Evolutionary conservation across 208 protist genomes (phyloP).

Genomic region (Leishmania guyanensis): DNA sequence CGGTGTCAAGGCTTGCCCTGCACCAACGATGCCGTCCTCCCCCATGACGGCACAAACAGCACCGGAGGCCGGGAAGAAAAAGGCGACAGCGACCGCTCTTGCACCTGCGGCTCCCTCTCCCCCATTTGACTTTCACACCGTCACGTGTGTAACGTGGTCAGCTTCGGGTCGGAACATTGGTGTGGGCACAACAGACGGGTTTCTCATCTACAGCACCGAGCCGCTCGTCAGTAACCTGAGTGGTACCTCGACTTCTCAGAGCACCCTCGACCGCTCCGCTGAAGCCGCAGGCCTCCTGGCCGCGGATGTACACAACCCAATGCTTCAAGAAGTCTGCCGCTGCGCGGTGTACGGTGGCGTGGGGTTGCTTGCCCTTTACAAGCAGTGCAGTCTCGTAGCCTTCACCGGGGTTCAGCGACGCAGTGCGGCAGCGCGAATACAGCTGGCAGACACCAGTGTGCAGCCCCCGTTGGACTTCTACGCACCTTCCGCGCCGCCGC

Average conservation of each 20-base stretch:
- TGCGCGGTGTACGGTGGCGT: constrained; percentile 68
- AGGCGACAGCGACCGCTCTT: background rate
- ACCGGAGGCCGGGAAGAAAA: background rate
- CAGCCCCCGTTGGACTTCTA: constrained; percentile 11
- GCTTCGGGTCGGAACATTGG: constrained; percentile 58
- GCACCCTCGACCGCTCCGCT: background rate
- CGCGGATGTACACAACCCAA: background rate
- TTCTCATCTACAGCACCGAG: constrained; percentile 78
- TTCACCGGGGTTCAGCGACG: constrained; percentile 38
- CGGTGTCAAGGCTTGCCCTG: background rate
- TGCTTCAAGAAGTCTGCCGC: constrained; percentile 46
- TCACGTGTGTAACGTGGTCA: constrained; percentile 74
- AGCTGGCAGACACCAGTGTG: constrained; percentile 34
- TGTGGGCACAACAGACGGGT: constrained; percentile 60
- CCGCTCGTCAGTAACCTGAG: constrained; percentile 16
- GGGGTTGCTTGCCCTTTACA: constrained; percentile 48
- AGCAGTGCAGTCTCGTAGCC: constrained; percentile 65
- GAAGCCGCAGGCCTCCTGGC: background rate
- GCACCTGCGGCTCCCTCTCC: background rate
- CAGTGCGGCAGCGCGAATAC: constrained; percentile 30
- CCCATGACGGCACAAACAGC: background rate
- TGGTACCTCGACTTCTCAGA: background rate
- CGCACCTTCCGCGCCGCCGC: constrained; percentile 4
- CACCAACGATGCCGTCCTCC: background rate
- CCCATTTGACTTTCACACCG: constrained; percentile 37